Conservation (phyloP, 805 yeast species). For the Candida incommunis region DNA sequence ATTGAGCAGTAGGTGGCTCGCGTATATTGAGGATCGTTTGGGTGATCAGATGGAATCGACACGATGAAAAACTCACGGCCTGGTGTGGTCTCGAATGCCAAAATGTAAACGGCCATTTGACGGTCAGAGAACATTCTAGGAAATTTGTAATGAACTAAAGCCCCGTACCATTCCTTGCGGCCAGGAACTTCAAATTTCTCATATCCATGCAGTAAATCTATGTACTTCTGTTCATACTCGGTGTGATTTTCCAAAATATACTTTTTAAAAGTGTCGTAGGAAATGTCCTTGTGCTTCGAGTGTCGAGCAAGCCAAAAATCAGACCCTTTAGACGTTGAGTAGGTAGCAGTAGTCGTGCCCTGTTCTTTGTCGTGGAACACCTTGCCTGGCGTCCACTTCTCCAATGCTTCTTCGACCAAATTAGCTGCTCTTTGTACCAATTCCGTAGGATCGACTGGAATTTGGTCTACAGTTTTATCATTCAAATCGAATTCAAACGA, state of each 20-base stretch:
- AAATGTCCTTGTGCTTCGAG: conserved; percentile 17
- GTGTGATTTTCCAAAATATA: conserved; percentile 19
- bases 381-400: not conserved
- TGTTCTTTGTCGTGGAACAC: not conserved
- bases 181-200: conserved; percentile 8
- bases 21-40: conserved; percentile 9
- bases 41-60: conserved; percentile 15
- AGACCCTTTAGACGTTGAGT: conserved; percentile 9
- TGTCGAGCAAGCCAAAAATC: conserved; percentile 21
- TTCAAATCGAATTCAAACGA: not conserved
- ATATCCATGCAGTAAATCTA: conserved; percentile 16
- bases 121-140: conserved; percentile 17
- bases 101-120: conserved; percentile 18
- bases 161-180: conserved; percentile 10
- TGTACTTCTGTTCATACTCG: conserved; percentile 20
- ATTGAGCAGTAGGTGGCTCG: conserved; percentile 18
- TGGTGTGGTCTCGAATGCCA: conserved; percentile 7
- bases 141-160: conserved; percentile 16
- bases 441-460: not conserved
- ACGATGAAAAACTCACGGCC: conserved; percentile 16
- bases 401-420: not conserved
- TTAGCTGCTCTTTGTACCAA: not conserved
- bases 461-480: not conserved
- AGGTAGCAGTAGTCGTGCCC: conserved; percentile 5
- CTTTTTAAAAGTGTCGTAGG: conserved; percentile 16